Evolutionary conservation across 768 basidiomycete species (phyloP), one percentile per base, ranked within the genome.

Genomic region (Peribolospora baueri): DNA sequence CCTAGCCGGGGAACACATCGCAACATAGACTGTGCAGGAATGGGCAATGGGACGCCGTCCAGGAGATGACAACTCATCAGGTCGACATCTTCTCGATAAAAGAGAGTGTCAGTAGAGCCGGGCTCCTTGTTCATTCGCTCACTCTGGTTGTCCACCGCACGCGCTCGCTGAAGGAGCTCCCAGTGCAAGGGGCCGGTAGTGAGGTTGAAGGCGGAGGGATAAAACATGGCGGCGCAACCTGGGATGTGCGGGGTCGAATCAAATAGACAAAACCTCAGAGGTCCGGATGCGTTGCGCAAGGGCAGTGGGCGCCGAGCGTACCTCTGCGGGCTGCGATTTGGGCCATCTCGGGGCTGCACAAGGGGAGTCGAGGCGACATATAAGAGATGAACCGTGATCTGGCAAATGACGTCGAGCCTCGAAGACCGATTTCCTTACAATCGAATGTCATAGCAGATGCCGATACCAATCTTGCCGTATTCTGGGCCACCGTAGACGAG

Each of bases 101-200:
- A 1, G 1, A 25, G 25, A 25, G 25, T 25, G 25, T 25, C 25
- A 25, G 25, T 25, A 25, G 25, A 25, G 25, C 25, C 25, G 25
- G 25, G 25, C 25, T 25, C 25, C 25, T 25, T 25, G 25, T 25
- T 25, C 25, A 25, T 25, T 25, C 25, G 25, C 25, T 25, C 25
- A 25, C 25, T 76, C 68, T 97, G 90, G 63, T 97, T 95, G 65
- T 98, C 93, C 36, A 88, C 76, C 5, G 93, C 93, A 56, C 87
- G 72, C 55, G 80, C 79, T 51, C 83, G 75, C 64, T 84, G 84
- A 25, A 98, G 73, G 3, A 98, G 71, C 61, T 88, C 84, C 93
- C 93, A 98, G 66, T 97, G 87, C 50, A 93, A 69, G 1, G 90
- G 90, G 0, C 93, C 93, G 0, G 93, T 97, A 3, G 88, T 93